Conservation (phyloP, 2,329 filamentous ascomycete genomes). For the Verticillium nubilum region DNA sequence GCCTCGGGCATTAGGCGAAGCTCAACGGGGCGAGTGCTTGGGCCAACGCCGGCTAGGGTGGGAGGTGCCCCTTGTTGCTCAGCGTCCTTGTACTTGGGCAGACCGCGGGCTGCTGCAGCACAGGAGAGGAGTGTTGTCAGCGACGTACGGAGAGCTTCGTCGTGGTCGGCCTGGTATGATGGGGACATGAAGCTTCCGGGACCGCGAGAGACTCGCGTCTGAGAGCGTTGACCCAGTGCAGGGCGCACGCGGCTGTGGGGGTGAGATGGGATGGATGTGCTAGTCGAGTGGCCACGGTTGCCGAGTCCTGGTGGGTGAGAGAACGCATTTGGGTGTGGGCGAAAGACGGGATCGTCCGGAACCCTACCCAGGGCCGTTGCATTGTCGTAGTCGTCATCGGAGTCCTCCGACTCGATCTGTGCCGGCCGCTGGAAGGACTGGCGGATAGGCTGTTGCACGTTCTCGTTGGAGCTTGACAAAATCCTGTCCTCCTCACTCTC, state of each 20-base stretch:
- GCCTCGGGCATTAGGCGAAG: conserved; percentile 56
- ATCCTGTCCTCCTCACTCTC: conserved; percentile 79
- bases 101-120: conserved; percentile 78
- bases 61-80: conserved; percentile 22
- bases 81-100: conserved; percentile 58
- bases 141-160: conserved; percentile 85
- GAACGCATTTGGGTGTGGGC: conserved; percentile 88
- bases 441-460: conserved; percentile 27
- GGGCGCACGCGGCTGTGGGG: conserved; percentile 45
- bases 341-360: conserved; percentile 56
- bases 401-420: conserved; percentile 40
- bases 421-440: conserved; percentile 20
- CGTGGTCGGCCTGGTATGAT: conserved; percentile 78
- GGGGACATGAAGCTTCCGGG: conserved; percentile 64
- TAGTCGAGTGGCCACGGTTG: conserved; percentile 44
- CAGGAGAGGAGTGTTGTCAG: conserved; percentile 95
- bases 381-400: conserved; percentile 63
- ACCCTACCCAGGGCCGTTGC: conserved; percentile 70
- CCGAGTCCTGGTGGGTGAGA: conserved; percentile 65
- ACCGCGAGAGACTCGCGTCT: conserved; percentile 38
- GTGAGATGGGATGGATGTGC: conserved; percentile 42
- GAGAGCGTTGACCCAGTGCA: conserved; percentile 41
- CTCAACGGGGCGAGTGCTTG: conserved; percentile 49
- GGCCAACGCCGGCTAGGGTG: conserved; percentile 32
- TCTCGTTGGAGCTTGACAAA: conserved; percentile 55